Conservation (phyloP, 208 protist genomes). For the Tetramitus jugosus region DNA sequence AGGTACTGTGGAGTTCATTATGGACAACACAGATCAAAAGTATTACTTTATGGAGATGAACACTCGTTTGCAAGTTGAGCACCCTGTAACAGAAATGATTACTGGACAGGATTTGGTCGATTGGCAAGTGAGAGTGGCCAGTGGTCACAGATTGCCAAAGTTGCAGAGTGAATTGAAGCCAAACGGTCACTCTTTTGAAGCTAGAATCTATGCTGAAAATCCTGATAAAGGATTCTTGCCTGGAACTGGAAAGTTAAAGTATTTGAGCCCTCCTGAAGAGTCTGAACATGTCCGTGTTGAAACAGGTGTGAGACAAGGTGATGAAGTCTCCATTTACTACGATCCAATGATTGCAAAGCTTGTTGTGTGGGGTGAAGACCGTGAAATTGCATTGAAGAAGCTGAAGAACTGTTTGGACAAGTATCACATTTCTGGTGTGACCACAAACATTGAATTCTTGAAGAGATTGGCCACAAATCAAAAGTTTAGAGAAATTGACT, state of each 20-base stretch:
- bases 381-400: constrained; percentile 54
- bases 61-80: constrained; percentile 90
- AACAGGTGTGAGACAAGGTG: constrained; percentile 60
- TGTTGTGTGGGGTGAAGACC: constrained; percentile 69
- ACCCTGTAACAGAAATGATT: constrained; percentile 91
- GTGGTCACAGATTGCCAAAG: constrained; percentile 56
- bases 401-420: constrained; percentile 59
- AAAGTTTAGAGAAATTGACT: constrained; percentile 50
- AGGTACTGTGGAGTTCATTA: constrained; percentile 95
- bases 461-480: constrained; percentile 49
- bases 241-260: constrained; percentile 53
- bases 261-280: constrained; percentile 38
- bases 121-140: constrained; percentile 71
- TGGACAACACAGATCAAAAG: constrained; percentile 59
- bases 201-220: constrained; percentile 88
- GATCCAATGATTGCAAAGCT: constrained; percentile 97
- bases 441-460: constrained; percentile 74
- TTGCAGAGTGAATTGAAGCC: constrained; percentile 64
- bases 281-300: constrained; percentile 57
- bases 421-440: constrained; percentile 75
- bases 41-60: constrained; percentile 99
- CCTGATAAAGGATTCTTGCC: constrained; percentile 74
- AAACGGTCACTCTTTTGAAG: constrained; percentile 74
- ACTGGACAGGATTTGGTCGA: constrained; percentile 85
- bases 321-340: constrained; percentile 79